phyloP scores from a whole-genome alignment of 2,329 filamentous ascomycete species.

The Botryotinia convoluta region DNA sequence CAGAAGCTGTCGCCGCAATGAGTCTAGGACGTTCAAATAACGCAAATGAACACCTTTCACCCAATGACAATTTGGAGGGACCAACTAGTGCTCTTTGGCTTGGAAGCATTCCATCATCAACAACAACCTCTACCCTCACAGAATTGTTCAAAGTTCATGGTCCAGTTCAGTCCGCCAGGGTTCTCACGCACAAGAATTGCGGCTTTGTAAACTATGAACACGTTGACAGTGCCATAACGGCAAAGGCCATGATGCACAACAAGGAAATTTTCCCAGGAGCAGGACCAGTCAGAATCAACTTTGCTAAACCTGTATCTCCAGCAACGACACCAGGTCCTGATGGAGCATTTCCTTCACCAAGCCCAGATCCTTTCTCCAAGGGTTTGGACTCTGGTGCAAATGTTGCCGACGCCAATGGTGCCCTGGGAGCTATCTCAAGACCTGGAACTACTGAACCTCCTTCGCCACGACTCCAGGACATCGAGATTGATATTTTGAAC shows the following conservation, averaged over 20 bases:
- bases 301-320: conserved; percentile 90
- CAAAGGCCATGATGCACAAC: conserved; percentile 83
- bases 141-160: conserved; percentile 96
- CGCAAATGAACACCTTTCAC: conserved; percentile 65
- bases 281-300: conserved; percentile 92
- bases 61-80: conserved; percentile 82
- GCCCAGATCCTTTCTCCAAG: conserved; percentile 76
- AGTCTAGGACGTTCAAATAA: conserved; percentile 66
- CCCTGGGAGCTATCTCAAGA: conserved; percentile 42
- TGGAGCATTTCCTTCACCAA: conserved; percentile 84
- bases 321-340: conserved; percentile 87
- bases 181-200: conserved; percentile 97
- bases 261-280: conserved; percentile 98
- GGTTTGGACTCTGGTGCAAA: conserved; percentile 49
- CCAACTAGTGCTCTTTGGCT: conserved; percentile 95
- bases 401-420: conserved; percentile 39
- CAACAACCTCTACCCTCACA: conserved; percentile 88
- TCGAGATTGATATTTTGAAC: conserved; percentile 76
- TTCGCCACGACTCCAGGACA: conserved; percentile 71
- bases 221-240: conserved; percentile 84
- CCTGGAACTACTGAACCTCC: conserved; percentile 54
- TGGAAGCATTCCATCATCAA: conserved; percentile 94
- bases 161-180: conserved; percentile 83
- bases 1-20: conserved; percentile 79
- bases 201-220: conserved; percentile 98